Evolutionary conservation across 495 filamentous ascomycete species (phyloP), one percentile per base, ranked within the genome.

Genomic region (Clavariopsis aquatica): DNA sequence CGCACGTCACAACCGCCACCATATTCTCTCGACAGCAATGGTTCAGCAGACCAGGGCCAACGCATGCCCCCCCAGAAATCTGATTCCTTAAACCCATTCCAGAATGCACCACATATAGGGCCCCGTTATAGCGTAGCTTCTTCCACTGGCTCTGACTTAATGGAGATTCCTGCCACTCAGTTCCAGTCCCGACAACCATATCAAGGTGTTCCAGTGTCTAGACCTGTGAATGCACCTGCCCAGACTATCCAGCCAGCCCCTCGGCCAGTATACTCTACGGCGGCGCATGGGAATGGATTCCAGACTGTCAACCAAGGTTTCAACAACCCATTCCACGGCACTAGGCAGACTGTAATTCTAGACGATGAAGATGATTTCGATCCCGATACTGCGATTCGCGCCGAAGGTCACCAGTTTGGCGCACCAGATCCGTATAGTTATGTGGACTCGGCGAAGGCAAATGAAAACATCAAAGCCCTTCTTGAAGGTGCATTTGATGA

Each of bases 401-500:
- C 61, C 7, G 66, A 69, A 19, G 43, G 63, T 23, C 43, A 65
- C 27, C 49, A 63, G 57, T 80, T 84, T 43, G 65, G 78, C 60
- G 68, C 71, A 2, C 70, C 71, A 8, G 87, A 91, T 57, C 82
- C 83, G 49, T 83, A 84, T 54, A 77, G 83, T 4, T 95, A 91
- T 72, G 86, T 95, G 0, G 90, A 96, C 69, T 79, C 87, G 0
- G 80, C 80, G 26, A 88, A 93, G 69, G 91, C 92, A 2, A 85
- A 86, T 15, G 88, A 90, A 60, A 90, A 95, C 67, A 86, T 96
- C 62, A 96, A 96, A 74, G 91, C 88, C 29, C 74, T 96, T 17
- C 78, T 96, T 2, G 91, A 96, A 75, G 92, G 92, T 22, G 88
- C 88, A 1, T 87, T 96, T 67, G 92, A 94, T 51, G 91, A 93